Percentiles rank a stretch among this genome's conserved stretches.
Evolutionary conservation across 2,329 filamentous ascomycete species (phyloP).

Genomic region (Capronia coronata): DNA sequence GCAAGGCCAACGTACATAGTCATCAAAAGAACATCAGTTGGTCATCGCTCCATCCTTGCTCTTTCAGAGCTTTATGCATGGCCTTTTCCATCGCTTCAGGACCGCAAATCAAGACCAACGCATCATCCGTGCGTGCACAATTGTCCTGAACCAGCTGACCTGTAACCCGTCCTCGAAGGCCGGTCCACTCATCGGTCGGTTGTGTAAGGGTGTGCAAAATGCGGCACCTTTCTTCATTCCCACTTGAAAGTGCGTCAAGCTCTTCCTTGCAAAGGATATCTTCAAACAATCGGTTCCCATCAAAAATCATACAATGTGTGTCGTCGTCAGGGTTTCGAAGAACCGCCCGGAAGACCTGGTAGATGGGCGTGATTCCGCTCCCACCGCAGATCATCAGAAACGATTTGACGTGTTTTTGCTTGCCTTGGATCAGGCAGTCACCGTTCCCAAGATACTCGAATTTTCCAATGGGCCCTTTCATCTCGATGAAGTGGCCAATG

Average conservation of each 20-base stretch:
- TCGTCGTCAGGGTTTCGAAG: constrained; percentile 57
- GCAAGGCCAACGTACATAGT: no score
- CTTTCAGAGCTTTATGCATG: constrained; percentile 51
- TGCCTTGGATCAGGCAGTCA: constrained; percentile 54
- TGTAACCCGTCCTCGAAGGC: constrained; percentile 61
- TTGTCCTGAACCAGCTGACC: constrained; percentile 56
- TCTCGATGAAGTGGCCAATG: constrained; percentile 66
- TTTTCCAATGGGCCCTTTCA: constrained; percentile 83
- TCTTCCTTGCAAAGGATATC: constrained; percentile 77
- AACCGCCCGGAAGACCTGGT: constrained; percentile 70
- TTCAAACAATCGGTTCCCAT: constrained; percentile 69
- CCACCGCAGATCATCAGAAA: constrained; percentile 87
- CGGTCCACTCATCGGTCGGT: constrained; percentile 59
- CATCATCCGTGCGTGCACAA: constrained; percentile 43
- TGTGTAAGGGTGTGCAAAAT: constrained; percentile 65
- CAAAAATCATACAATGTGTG: constrained; percentile 65
- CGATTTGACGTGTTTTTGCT: constrained; percentile 51
- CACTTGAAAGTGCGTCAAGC: constrained; percentile 56
- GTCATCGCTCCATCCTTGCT: constrained; percentile 64
- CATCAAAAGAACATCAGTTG: constrained; percentile 68
- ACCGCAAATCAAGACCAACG: constrained; percentile 71
- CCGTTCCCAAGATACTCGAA: constrained; percentile 72
- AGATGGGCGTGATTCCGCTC: constrained; percentile 88
- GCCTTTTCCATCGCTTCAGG: constrained; percentile 67
- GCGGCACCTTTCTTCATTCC: constrained; percentile 52